Evolutionary conservation across 2,329 filamentous ascomycete species (phyloP), one percentile per base, ranked within the genome.

Genomic region (Colletotrichum plurivorum): DNA sequence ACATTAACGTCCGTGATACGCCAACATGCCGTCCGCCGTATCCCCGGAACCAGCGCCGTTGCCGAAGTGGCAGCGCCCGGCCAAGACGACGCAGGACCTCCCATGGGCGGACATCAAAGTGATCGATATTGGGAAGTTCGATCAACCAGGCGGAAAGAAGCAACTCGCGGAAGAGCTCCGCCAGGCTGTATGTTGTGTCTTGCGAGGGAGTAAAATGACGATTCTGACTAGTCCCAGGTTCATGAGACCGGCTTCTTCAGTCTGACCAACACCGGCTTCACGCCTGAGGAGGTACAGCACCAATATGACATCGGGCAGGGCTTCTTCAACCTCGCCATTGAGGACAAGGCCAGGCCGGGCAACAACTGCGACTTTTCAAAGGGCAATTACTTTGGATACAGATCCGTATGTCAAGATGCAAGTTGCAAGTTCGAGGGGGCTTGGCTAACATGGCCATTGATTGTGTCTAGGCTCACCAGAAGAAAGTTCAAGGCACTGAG

Each of bases 291-390:
- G 70, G 81, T 88, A 9, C 82, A 88, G 70, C 79, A 80, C 8
- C 86, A 88, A 68, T 88, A 88, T 71, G 85, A 85, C 48, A 81
- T 89, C 3, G 87, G 83, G 0, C 83, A 86, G 58, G 82, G 84
- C 31, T 85, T 88, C 74, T 88, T 88, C 73, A 73, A 80, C 3
- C 78, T 88, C 1, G 82, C 86, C 0, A 76, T 81, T 1, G 83
- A 83, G 15, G 84, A 88, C 1, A 77, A 77, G 54, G 69, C 71
- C 70, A 86, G 87, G 67, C 80, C 85, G 49, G 84, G 84, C 66
- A 86, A 84, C 69, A 81, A 81, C 31, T 78, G 78, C 59, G 80
- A 84, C 63, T 79, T 83, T 16, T 78, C 77, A 6, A 76, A 77
- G 4, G 85, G 84, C 12, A 83, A 84, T 60, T 87, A 86, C 71